A percentile compares a stretch with the other conserved stretches of the same genome.
These are phyloP conservation scores for Neurospora sublineolata DNA, from an alignment of 495 filamentous ascomycete species.

Conservation along the genomic window DNA sequence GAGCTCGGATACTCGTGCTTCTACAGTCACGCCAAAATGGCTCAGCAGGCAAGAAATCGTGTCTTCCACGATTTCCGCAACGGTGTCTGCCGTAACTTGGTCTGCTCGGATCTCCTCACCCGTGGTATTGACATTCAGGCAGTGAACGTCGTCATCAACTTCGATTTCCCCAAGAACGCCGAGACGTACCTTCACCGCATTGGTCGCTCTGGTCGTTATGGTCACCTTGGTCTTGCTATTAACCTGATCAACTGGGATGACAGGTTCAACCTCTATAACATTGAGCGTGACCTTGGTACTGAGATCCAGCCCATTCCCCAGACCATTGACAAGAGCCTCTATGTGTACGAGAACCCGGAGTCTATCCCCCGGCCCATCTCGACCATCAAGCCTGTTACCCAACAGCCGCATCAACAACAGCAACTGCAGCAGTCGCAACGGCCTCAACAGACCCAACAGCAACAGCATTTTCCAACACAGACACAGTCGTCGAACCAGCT, in stretches of 20 bases:
- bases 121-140: constrained; percentile 99
- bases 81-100: constrained; percentile 91
- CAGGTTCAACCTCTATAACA: constrained; percentile 96
- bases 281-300: constrained; percentile 92
- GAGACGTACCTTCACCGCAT: constrained; percentile 99
- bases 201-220: constrained; percentile 92
- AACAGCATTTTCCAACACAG: constrained; percentile 8
- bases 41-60: constrained; percentile 92
- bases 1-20: constrained; percentile 98
- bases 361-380: constrained; percentile 70
- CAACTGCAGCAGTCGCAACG: constrained; percentile 18
- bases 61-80: constrained; percentile 99
- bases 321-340: constrained; percentile 93
- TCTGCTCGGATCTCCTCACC: constrained; percentile 94
- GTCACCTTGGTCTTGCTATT: constrained; percentile 93
- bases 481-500: constrained; percentile 11
- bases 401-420: constrained; percentile 19
- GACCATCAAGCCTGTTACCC: constrained; percentile 26
- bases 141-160: constrained; percentile 99
- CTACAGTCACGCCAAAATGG: constrained; percentile 97
- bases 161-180: constrained; percentile 98
- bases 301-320: constrained; percentile 94
- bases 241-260: constrained; percentile 99
- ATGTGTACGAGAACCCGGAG: constrained; percentile 94
- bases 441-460: constrained; percentile 12